Conservation (phyloP, 2,329 filamentous ascomycete species). For the Thelonectria blattea region DNA sequence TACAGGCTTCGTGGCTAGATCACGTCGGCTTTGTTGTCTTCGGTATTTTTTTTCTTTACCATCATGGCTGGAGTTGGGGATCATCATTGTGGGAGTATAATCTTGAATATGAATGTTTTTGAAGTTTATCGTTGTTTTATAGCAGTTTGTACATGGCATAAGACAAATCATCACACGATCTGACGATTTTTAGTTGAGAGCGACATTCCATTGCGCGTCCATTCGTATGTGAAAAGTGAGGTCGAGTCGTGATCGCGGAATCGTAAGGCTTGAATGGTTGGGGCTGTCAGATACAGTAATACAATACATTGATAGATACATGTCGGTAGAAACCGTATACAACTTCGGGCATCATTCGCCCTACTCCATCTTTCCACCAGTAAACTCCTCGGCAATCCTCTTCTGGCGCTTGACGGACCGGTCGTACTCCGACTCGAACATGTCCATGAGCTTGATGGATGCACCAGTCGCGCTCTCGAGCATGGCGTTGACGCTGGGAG, state of each 20-base stretch:
- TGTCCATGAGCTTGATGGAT: conserved; percentile 46
- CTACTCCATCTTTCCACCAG: conserved; percentile 62
- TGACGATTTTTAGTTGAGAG: not conserved
- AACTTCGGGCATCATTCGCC: conserved; percentile 19
- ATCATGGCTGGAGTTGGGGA: conserved; percentile 16
- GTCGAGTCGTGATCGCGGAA: not conserved
- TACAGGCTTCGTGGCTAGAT: conserved; percentile 1
- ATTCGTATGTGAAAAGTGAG: not conserved
- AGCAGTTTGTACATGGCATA: conserved; percentile 1
- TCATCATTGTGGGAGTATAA: not conserved
- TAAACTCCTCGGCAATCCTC: conserved; percentile 63
- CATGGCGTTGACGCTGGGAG: conserved; percentile 53
- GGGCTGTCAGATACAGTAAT: conserved; percentile 31
- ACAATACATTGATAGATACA: conserved; percentile 25
- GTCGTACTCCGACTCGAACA: conserved; percentile 47
- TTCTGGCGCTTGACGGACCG: conserved; percentile 60
- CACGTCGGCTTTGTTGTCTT: not conserved
- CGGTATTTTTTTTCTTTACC: not conserved
- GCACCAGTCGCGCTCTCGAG: conserved; percentile 45
- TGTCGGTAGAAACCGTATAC: conserved; percentile 32
- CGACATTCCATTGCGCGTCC: not conserved
- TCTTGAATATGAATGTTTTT: not conserved
- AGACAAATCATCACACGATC: not conserved
- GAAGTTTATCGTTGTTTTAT: conserved; percentile 4
- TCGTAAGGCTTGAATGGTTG: not conserved